Evolutionary conservation across 768 basidiomycete genomes (phyloP).

Genomic region (Boletellus ananas): DNA sequence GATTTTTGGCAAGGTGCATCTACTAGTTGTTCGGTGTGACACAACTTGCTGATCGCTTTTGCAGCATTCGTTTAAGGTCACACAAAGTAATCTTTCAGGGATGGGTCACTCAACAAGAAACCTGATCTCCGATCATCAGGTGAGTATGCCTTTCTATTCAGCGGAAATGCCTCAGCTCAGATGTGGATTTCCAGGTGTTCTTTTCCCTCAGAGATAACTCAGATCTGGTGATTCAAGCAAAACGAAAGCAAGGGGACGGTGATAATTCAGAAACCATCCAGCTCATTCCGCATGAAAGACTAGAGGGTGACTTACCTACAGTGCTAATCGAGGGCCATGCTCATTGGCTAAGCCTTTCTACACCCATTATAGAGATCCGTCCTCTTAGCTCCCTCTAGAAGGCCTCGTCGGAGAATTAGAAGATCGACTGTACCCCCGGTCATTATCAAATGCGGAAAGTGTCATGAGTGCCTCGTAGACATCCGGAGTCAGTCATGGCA

Average conservation of each 20-base stretch:
- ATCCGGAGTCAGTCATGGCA: constrained; percentile 20
- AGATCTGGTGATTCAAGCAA: constrained; percentile 16
- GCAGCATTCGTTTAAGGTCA: not conserved
- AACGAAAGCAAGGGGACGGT: not conserved
- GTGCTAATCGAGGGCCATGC: constrained; percentile 4
- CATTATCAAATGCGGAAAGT: constrained; percentile 1
- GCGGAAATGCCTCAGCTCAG: too few species aligned
- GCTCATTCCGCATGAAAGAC: constrained; percentile 17
- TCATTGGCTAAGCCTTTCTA: constrained; percentile 29
- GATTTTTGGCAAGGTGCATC: constrained; percentile 20
- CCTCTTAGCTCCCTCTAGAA: constrained; percentile 20
- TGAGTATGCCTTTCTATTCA: not conserved
- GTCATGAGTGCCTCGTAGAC: constrained; percentile 19
- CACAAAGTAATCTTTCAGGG: not conserved
- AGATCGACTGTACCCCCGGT: constrained; percentile 3
- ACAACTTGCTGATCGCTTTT: not conserved
- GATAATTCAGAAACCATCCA: constrained; percentile 3
- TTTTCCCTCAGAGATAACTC: constrained; percentile 3
- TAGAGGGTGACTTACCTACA: constrained; percentile 15
- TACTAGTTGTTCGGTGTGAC: not conserved
- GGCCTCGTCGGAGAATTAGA: constrained; percentile 19
- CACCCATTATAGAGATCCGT: constrained; percentile 21
- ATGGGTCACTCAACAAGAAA: not conserved
- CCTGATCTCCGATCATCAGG: not conserved
- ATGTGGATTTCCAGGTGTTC: not conserved